These are phyloP conservation scores for Suhomyces xylopsoci DNA, from an alignment of 805 yeast species.

Conservation along the genomic window DNA sequence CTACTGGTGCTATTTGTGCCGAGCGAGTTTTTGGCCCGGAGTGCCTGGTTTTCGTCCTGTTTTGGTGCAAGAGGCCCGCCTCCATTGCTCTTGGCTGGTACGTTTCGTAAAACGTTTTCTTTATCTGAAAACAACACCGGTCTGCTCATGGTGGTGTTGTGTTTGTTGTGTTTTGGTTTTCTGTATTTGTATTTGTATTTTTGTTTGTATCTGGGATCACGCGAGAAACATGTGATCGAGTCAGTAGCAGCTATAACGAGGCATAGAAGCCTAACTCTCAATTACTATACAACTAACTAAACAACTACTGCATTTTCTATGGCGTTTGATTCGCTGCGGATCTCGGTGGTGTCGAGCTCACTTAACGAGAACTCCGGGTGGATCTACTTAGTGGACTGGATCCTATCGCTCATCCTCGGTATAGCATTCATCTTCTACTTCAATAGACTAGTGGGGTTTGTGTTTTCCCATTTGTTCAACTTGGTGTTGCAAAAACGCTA, in stretches of 20 bases:
- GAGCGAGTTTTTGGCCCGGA: neutral
- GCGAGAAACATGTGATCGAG: neutral
- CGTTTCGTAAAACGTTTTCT: constrained; percentile 3
- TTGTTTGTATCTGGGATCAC: neutral
- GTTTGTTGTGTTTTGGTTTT: neutral
- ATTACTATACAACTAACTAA: neutral
- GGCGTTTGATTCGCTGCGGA: constrained; percentile 25
- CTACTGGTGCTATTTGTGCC: neutral
- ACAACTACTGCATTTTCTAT: constrained; percentile 8
- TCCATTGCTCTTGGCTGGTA: neutral
- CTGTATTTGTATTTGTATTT: neutral
- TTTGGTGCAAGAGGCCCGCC: neutral
- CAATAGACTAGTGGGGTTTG: constrained; percentile 64
- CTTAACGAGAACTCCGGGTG: constrained; percentile 28
- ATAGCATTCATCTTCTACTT: constrained; percentile 71
- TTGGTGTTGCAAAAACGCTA: constrained; percentile 62
- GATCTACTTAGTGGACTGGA: constrained; percentile 87
- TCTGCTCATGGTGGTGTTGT: neutral
- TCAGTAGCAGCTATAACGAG: neutral
- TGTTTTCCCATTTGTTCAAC: constrained; percentile 50
- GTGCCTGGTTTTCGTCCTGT: neutral
- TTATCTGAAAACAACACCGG: constrained; percentile 8
- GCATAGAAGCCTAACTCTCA: neutral
- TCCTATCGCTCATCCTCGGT: constrained; percentile 59
- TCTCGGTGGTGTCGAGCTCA: constrained; percentile 22